Base-by-base conservation (phyloP, 2,329 filamentous ascomycete genomes). In the Cladophialophora chaetospira region DNA sequence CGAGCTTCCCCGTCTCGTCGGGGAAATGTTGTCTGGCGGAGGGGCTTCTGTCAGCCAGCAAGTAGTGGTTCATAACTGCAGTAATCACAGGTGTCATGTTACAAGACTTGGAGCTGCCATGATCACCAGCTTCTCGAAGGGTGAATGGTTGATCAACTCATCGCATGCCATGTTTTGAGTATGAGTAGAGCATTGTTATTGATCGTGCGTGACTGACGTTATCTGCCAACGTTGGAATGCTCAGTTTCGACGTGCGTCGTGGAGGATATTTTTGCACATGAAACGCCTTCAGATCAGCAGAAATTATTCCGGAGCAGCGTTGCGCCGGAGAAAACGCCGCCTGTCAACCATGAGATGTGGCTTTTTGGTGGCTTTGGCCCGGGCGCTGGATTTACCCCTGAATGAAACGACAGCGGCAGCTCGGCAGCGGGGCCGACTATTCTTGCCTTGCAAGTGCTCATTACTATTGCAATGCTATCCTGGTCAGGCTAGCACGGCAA, bases 321-420 rank as follows among this genome's bases (percentile, higher is more conserved):
- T 44, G 19, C 19, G 19, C 23, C n/a, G n/a, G n/a, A n/a, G n/a
- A n/a, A n/a, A n/a, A n/a, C n/a, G n/a, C n/a, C n/a, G n/a, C n/a
- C n/a, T 26, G 3, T 44, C n/a, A n/a, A 13, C 19, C 21, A 36
- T 40, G 36, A 43, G 36, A 35, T 17, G n/a, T 23, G 26, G 28
- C 23, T 25, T 36, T 45, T 42, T 29, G 9, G 26, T 33, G 49
- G 25, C 21, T 44, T 31, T 19, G 13, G 17, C 17, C 36, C n/a
- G n/a, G 5, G 36, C 6, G 36, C 46, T 38, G n/a, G 36, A 35
- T 44, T 45, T 28, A 38, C 40, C 54, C 58, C 50, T 50, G 44
- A 51, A 47, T 60, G 58, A 60, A 60, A 60, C 58, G 48, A 50
- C 8, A 23, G 43, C 53, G 48, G 53, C 26, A 47, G 15, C 11